Evolutionary conservation across 768 basidiomycete species (phyloP), one percentile per base, ranked within the genome.

Genomic region (Trametes coccinea): DNA sequence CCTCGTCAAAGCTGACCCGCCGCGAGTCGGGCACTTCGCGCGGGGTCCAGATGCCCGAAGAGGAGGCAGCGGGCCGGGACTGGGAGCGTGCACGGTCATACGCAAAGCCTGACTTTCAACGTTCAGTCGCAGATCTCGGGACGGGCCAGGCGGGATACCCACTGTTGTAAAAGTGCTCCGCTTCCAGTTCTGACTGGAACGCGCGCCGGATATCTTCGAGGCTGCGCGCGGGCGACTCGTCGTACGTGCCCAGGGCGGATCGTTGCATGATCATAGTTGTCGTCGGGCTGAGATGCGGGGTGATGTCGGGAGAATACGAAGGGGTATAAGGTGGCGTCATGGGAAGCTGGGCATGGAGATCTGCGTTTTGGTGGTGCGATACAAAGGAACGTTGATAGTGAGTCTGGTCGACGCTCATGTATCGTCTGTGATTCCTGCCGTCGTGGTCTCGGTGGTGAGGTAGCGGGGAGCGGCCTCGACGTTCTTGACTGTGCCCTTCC

Each of bases 311-410:
- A 11, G 64, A 68, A 31, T 69, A 64, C 16, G 57, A 64, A 4
- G 75, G 67, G 13, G 69, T 63, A 60, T 77, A 75, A 2, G 76
- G 75, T 4, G 79, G 76, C 1, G 56, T 60, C 53, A 47, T 46
- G 8, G 4, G 69, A 68, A n/a, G 74, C 63, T 14, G 72, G 66
- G 22, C 40, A 29, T 34, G 17, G 9, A 34, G 41, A 5, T 68
- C 54, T 43, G 61, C 56, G 54, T 66, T 67, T 31, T 66, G 68
- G 40, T 62, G 69, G 44, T 72, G 75, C 4, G 67, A 53, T 9
- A 74, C 66, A 53, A 65, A 69, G 22, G 69, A 68, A 10, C 71
- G 68, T 57, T 75, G 75, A 46, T 66, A 73, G 46, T 66, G 52
- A 0, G 72, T 64, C 53, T 73, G 69, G 63, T 76, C 74, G 29